Evolutionary conservation across 2,329 filamentous ascomycete species (phyloP).

Genomic region (Penicillium sp.): DNA sequence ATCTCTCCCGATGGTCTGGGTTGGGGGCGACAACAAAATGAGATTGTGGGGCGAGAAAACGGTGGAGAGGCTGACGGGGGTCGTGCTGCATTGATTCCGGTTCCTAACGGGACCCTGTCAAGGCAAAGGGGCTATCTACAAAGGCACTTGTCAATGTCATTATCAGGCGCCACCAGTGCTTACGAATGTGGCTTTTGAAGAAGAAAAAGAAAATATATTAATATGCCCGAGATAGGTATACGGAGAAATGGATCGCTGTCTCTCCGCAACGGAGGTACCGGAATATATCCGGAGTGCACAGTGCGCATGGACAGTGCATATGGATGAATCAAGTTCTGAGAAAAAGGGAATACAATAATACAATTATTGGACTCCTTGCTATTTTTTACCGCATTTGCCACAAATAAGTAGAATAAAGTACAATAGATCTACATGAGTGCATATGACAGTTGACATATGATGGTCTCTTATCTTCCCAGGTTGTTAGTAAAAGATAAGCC

Average conservation of each 20-base stretch:
- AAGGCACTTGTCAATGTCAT: background rate
- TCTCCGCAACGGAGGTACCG: background rate
- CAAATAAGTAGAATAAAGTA: background rate
- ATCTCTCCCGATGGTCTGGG: background rate
- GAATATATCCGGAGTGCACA: background rate
- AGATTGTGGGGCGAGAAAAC: background rate
- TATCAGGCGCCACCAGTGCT: background rate
- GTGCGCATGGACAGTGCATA: background rate
- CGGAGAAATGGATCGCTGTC: background rate
- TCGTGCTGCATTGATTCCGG: background rate
- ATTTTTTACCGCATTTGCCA: background rate
- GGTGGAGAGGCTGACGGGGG: background rate
- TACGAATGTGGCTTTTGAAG: background rate
- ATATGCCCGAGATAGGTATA: background rate
- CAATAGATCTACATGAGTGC: background rate
- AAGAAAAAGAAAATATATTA: background rate
- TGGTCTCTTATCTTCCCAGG: constrained; percentile 9
- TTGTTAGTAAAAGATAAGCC: constrained; percentile 5
- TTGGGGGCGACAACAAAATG: background rate
- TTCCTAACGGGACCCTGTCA: background rate
- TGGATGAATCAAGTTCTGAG: background rate
- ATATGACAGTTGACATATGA: background rate
- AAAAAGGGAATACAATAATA: background rate
- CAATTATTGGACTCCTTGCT: constrained; percentile 10
- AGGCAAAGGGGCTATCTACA: background rate